phyloP scores from a whole-genome alignment of 2,329 filamentous ascomycete species.

The Fusarium redolens region DNA sequence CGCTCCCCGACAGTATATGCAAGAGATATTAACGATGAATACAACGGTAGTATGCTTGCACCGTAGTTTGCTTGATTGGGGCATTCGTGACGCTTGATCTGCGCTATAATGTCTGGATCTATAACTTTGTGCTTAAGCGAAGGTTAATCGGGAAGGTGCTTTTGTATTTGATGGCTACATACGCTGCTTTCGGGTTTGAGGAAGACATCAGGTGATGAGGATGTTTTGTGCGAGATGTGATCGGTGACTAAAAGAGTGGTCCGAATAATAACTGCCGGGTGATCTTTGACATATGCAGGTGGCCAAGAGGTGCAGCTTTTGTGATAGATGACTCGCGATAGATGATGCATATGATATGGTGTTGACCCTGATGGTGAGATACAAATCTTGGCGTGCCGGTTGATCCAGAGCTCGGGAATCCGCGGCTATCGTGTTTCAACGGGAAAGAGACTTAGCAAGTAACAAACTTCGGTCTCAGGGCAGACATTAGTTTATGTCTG shows the following conservation, averaged over 20 bases:
- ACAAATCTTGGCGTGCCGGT: not conserved
- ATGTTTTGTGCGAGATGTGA: not conserved
- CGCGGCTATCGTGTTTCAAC: not conserved
- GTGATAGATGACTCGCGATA: not conserved
- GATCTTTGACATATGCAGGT: not conserved
- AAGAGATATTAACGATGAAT: not conserved
- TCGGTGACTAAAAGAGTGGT: not conserved
- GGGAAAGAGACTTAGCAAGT: not conserved
- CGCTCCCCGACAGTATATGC: conserved; percentile 1
- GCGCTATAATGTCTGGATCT: not conserved
- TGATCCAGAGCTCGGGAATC: not conserved
- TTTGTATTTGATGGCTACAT: not conserved
- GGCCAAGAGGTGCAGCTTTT: not conserved
- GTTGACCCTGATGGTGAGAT: not conserved
- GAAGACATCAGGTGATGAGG: not conserved
- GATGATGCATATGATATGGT: not conserved
- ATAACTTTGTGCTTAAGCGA: conserved; percentile 1
- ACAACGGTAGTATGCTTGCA: not conserved
- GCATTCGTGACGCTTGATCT: not conserved
- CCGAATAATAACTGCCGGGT: not conserved
- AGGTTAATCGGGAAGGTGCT: conserved; percentile 1
- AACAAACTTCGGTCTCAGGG: not conserved
- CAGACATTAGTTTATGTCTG: too few relatives aligned
- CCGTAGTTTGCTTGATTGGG: not conserved
- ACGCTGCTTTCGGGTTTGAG: not conserved